Evolutionary conservation across 2,329 filamentous ascomycete species (phyloP), one percentile per base, ranked within the genome.

Genomic region (Davidsoniella australis): DNA sequence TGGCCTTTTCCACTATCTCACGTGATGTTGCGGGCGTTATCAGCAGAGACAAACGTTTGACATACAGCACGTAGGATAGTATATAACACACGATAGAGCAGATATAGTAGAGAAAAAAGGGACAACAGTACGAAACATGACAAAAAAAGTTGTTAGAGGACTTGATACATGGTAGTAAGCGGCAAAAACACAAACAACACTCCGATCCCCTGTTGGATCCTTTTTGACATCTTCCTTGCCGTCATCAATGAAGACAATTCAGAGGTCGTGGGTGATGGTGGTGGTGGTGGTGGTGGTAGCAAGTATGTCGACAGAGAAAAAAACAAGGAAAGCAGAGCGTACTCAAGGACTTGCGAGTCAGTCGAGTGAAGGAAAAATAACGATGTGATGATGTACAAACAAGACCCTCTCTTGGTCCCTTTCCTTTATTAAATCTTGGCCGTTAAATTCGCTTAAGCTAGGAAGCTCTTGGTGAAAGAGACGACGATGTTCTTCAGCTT

Each of bases 391-490:
- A 64, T 70, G 71, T 70, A 69, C 64, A 70, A 70, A 63, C 59
- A 60, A 58, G 60, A 62, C 65, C 63, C 62, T 59, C 58, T 60
- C 58, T 58, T 41, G 50, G 50, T 46, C 47, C 39, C 50, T 58
- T 57, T 57, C 56, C 55, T 54, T 56, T 56, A 52, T 52, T 52
- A 52, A 46, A 52, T 52, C 50, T 52, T 52, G 45, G 50, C 43
- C 47, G 42, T 50, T 53, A 44, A 40, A 37, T 40, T 17, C 41
- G 58, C 62, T 75, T 76, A 77, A 63, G 66, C 66, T 56, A 70
- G 61, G 78, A 95, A 96, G 78, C 80, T 85, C 85, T 94, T 93
- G 75, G 85, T 93, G 80, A 95, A 96, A 68, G 63, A 74, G 60
- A 61, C 56, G 61, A 86, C 77, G 62, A 84, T 71, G 54, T 91